These are phyloP conservation scores for Dactylonectria estremocensis DNA, from an alignment of 2,329 filamentous ascomycete genomes.

Conservation along the genomic window DNA sequence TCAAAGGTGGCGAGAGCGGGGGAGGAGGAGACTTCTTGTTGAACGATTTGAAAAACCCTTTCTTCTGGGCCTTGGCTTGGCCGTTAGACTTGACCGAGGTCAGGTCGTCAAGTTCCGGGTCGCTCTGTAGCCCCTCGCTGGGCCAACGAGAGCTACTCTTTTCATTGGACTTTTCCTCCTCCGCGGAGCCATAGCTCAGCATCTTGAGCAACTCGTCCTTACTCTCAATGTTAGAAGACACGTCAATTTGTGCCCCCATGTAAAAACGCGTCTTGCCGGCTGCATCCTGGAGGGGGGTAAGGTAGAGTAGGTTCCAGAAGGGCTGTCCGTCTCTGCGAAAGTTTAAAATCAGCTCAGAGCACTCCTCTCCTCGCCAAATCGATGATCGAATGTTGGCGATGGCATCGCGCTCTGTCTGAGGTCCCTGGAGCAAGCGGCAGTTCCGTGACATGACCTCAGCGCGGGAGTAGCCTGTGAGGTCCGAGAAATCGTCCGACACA, in stretches of 20 bases:
- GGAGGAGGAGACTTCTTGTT: conserved; percentile 46
- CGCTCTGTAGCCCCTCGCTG: conserved; percentile 34
- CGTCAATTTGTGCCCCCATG: conserved; percentile 71
- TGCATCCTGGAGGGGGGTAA: conserved; percentile 66
- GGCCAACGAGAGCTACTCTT: conserved; percentile 33
- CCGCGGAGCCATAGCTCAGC: conserved; percentile 56
- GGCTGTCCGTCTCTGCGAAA: conserved; percentile 66
- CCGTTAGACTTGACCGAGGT: conserved; percentile 40
- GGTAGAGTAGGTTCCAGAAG: conserved; percentile 71
- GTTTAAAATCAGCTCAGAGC: conserved; percentile 66
- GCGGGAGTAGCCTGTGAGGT: conserved; percentile 65
- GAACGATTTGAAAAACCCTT: conserved; percentile 55
- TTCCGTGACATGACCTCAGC: conserved; percentile 65
- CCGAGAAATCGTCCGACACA: conserved; percentile 66
- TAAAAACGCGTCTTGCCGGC: conserved; percentile 66
- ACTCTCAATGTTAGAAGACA: conserved; percentile 67
- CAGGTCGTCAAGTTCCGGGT: conserved; percentile 47
- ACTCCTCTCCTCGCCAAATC: conserved; percentile 60
- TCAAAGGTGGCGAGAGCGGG: conserved; percentile 44
- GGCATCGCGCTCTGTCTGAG: conserved; percentile 60
- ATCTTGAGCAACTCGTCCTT: conserved; percentile 66
- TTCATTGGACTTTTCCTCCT: conserved; percentile 38
- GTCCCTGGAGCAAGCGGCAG: conserved; percentile 66
- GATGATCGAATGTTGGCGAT: conserved; percentile 59
- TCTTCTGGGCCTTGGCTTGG: conserved; percentile 46